Conservation (phyloP, 805 yeast species). For the Komagataella populi region DNA sequence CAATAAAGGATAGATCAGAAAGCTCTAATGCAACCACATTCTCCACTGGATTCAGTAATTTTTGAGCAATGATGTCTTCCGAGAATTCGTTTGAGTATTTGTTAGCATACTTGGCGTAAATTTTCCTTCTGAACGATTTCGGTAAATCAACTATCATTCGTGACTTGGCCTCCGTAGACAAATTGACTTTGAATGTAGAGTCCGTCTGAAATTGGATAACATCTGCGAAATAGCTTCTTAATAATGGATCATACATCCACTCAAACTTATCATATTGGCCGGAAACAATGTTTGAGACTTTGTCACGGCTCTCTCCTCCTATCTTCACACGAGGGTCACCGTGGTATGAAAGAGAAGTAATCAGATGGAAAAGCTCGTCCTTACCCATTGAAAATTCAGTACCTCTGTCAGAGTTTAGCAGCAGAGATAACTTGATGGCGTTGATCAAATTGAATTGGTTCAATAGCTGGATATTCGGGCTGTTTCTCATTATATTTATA, state of each 20-base stretch:
- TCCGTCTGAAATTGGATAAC: slow-evolving; percentile 4
- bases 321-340: slow-evolving; percentile 83
- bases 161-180: slow-evolving; percentile 21
- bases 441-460: slow-evolving; percentile 67
- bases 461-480: slow-evolving; percentile 45
- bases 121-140: slow-evolving; percentile 25
- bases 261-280: slow-evolving; percentile 64
- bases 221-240: slow-evolving; percentile 25
- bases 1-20: slow-evolving; percentile 12
- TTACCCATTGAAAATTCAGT: slow-evolving; percentile 34
- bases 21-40: slow-evolving; percentile 1
- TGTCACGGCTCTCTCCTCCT: slow-evolving; percentile 87
- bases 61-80: slow-evolving; percentile 17
- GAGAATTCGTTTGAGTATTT: slow-evolving; percentile 12
- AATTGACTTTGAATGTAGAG: slow-evolving; percentile 12
- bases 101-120: slow-evolving; percentile 16
- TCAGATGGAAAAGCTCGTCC: slow-evolving; percentile 55
- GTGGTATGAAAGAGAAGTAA: slow-evolving; percentile 69
- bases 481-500: slow-evolving; percentile 59
- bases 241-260: slow-evolving; percentile 57
- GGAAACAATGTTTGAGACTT: slow-evolving; percentile 71
- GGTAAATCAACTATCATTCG: slow-evolving; percentile 39
- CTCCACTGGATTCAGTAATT: slow-evolving; percentile 6
- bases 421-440: slow-evolving; percentile 59
- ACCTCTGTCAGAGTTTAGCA: slow-evolving; percentile 29